Base-by-base conservation (phyloP, 306 rosid genomes). In the Dryas drummondii region DNA sequence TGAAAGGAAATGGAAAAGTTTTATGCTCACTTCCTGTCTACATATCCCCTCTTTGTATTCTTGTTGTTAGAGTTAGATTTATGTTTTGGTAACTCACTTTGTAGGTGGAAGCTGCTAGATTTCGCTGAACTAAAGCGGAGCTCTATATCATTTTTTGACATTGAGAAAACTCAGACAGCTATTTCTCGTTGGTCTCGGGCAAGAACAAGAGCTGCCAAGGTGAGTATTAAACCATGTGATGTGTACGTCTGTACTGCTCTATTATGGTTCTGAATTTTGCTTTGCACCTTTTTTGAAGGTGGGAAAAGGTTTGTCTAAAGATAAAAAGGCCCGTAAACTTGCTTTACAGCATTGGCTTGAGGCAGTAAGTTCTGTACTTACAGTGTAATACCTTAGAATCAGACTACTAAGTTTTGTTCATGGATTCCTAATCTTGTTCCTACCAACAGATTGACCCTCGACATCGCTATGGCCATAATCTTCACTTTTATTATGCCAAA, bases 301-400 rank as follows among this genome's bases (percentile, higher is more conserved):
- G 58, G 97, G 97, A 68, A 89, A 93, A 76, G 98, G 97, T 68
- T 82, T 93, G 74, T 93, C 93, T 17, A 91, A 91, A 83, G 98
- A 91, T 73, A 73, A 71, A 72, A 93, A 76, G 72, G 97, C 98
- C 56, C 87, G 86, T 7, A 93, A 93, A 77, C 97, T 93, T 74
- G 97, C 98, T 50, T 82, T 93, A 78, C 96, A 91, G 80, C 98
- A 93, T 47, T 91, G 97, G 98, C 86, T 93, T 62, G 98, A 93
- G 83, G 98, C 98, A 70, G 97, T 89, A 89, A 86, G 96, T 89
- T 63, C 15, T 66, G 53, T 53, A 6, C 17, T 48, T 16, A 66
- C 65, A 46, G 67, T 52, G 58, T 51, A 3, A 68, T n/a, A 17
- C 11, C 63, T 66, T 72, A 9, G n/a, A 72, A 62, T 51, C 68